Evolutionary conservation across 192 early-diverging fungal species (phyloP), one percentile per base, ranked within the genome.

Genomic region (Cetraspora pellucida): DNA sequence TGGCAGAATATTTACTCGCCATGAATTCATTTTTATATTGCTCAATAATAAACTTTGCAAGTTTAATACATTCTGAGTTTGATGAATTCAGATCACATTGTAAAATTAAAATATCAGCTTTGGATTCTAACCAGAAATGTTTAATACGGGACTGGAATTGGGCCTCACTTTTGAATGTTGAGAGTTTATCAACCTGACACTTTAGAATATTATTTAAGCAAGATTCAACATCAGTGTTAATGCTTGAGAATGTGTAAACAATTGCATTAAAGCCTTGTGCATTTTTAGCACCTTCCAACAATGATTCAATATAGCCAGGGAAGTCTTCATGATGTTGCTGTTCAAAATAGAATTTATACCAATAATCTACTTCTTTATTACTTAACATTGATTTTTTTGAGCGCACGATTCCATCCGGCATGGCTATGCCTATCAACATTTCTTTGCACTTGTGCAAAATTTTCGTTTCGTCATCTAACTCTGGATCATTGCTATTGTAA

Each of bases 21-120:
- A 46, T 25, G 28, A n/a, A 70, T 67, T 77, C 68, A 25, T 46
- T 77, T 54, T 50, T 47, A 7, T 58, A 58, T 46, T 77, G 49
- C 25, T 77, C 76, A 19, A 77, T 70, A 60, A 72, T 50, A 19
- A 44, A 72, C 19, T 70, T 67, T 54, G 76, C 76, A 10, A 77
- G 68, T 21, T 77, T 77, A 43, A 77, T 57, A 21, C 47, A 37
- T 16, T 27, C 52, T n/a, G 31, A 14, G 23, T 55, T 77, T 14
- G 27, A 44, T 14, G 68, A 73, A 16, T 46, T 9, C 52, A 60
- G 16, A 45, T 77, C 68, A 31, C 76, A 77, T 13, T 77, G 76
- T 10, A 77, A 27, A 52, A 77, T 25, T 21, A 77, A 37, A 13
- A 77, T 21, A 7, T 77, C 6, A 55, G 67, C 45, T 6, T 52